A percentile compares a stretch with the other conserved stretches of the same genome.
Conservation (phyloP, 169 alveolate genomes). For the Plasmodium coatneyi region DNA sequence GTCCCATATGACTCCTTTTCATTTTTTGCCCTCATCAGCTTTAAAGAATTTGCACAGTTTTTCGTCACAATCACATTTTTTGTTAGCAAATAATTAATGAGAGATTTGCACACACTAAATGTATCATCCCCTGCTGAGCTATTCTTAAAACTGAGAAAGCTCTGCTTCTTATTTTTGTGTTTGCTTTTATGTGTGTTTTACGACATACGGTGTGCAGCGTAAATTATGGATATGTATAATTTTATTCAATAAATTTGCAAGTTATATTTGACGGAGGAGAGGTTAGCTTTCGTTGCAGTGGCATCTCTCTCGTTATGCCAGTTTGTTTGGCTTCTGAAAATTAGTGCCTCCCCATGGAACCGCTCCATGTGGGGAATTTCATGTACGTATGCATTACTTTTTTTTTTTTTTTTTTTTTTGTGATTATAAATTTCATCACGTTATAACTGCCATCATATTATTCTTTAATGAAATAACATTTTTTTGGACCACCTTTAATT, state of each 20-base stretch:
- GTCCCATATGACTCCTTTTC: not conserved
- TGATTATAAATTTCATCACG: not conserved
- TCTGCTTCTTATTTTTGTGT: not conserved
- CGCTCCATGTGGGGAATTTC: not conserved
- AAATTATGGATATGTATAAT: not conserved
- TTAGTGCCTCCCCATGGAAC: not conserved
- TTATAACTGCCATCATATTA: not conserved
- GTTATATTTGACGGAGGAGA: not conserved
- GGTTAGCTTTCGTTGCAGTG: not conserved
- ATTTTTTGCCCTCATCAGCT: not conserved
- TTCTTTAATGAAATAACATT: not conserved
- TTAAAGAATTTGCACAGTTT: not conserved
- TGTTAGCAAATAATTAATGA: not conserved
- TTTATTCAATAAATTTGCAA: not conserved
- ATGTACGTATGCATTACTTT: not conserved
- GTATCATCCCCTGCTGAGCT: not conserved
- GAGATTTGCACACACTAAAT: not conserved
- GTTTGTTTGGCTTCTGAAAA: not conserved
- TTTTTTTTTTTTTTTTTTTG: not conserved
- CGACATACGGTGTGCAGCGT: not conserved
- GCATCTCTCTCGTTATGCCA: not conserved
- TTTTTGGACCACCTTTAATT: not conserved
- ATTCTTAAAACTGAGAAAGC: not conserved
- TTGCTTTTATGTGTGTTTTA: not conserved
- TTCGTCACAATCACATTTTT: not conserved